These are phyloP conservation scores for Quercus tomentella DNA, from an alignment of 331 rosid species.

Conservation along the genomic window DNA sequence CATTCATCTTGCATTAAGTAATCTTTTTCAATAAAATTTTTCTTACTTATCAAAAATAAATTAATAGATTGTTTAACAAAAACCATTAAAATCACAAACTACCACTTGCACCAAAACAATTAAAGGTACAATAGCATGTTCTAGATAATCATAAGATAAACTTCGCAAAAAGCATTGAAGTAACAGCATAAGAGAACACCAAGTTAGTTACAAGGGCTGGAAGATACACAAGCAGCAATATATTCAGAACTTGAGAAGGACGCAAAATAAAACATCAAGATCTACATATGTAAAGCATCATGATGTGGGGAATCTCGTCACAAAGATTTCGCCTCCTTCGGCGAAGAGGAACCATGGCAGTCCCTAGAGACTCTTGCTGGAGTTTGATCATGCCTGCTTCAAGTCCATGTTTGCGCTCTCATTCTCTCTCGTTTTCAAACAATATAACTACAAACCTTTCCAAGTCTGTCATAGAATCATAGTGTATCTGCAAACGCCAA, in stretches of 20 bases:
- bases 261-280: conserved; percentile 74
- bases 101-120: background rate
- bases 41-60: too few species aligned
- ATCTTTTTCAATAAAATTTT: too few species aligned
- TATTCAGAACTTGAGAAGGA: conserved; percentile 69
- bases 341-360: conserved; percentile 71
- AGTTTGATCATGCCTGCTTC: conserved; percentile 67
- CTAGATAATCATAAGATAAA: background rate
- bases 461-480: conserved; percentile 19
- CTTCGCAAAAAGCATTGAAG: background rate
- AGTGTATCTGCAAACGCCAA: conserved; percentile 66
- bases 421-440: conserved; percentile 36
- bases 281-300: conserved; percentile 85
- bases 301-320: conserved; percentile 82
- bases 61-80: background rate
- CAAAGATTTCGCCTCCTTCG: conserved; percentile 70
- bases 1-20: too few species aligned
- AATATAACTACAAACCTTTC: too few species aligned
- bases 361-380: conserved; percentile 72
- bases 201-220: conserved; percentile 78
- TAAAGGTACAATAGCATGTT: background rate
- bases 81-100: background rate
- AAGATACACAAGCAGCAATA: conserved; percentile 70
- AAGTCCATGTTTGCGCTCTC: conserved; percentile 62
- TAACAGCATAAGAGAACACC: conserved; percentile 64